phyloP scores from a whole-genome alignment of 768 basidiomycete species.

The Agaricus bisporus region DNA sequence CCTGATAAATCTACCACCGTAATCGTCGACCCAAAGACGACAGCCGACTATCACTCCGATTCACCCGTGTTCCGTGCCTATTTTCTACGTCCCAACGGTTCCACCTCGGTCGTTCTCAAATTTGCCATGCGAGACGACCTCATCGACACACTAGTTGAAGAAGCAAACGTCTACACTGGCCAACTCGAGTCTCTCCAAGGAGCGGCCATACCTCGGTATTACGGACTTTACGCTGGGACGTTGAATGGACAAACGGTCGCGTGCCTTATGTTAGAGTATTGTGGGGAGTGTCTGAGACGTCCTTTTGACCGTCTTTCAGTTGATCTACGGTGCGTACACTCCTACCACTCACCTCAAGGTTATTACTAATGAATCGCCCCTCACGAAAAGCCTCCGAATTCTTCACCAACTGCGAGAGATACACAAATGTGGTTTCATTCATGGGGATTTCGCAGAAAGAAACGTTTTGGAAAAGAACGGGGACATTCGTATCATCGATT shows the following conservation, averaged over 20 bases:
- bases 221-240: constrained; percentile 28
- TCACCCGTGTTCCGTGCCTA: constrained; percentile 29
- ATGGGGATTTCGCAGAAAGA: constrained; percentile 36
- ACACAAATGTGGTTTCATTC: constrained; percentile 27
- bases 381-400: constrained; percentile 23
- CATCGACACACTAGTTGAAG: constrained; percentile 26
- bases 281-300: constrained; percentile 27
- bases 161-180: constrained; percentile 27
- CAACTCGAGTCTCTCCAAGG: constrained; percentile 28
- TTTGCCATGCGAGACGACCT: constrained; percentile 34
- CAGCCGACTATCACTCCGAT: constrained; percentile 30
- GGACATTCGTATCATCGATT: constrained; percentile 33
- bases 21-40: constrained; percentile 23
- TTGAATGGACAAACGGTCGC: constrained; percentile 27
- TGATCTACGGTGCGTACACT: constrained; percentile 24
- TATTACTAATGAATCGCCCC: background rate
- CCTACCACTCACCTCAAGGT: background rate
- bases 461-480: constrained; percentile 31
- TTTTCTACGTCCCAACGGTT: constrained; percentile 13
- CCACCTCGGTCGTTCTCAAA: constrained; percentile 23
- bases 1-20: constrained; percentile 17
- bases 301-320: constrained; percentile 24
- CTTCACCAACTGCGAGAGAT: constrained; percentile 27
- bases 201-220: constrained; percentile 24
- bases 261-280: constrained; percentile 31